Evolutionary conservation across 139 green algal species (phyloP).

Genomic region (Limnomonas spitsbergensis): DNA sequence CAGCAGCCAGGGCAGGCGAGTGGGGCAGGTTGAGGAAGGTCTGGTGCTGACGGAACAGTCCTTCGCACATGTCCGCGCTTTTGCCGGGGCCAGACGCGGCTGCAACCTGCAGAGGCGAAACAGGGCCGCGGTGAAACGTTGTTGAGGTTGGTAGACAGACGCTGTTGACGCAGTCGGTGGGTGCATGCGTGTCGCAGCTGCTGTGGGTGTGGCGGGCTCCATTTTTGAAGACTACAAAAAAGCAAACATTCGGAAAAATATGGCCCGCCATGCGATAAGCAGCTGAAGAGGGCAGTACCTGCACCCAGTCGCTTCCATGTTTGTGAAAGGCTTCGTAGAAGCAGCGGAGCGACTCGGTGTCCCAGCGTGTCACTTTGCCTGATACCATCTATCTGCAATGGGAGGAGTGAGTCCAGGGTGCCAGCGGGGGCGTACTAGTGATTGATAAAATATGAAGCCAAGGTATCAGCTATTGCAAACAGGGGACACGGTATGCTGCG

Average conservation of each 20-base stretch:
- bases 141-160: not conserved
- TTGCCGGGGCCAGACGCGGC: not conserved
- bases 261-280: not conserved
- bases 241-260: not conserved
- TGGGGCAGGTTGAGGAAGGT: conserved; percentile 21
- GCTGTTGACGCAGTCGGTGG: too few relatives aligned
- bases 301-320: not conserved
- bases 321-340: conserved; percentile 9
- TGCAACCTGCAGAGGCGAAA: not conserved
- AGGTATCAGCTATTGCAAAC: too few relatives aligned
- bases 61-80: conserved; percentile 15
- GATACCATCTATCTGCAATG: conserved; percentile 12
- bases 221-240: not conserved
- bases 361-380: not conserved
- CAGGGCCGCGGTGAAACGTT: not conserved
- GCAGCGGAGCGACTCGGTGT: not conserved
- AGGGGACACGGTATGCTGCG: too few relatives aligned
- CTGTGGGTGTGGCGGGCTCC: not conserved
- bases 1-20: conserved; percentile 12
- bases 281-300: not conserved
- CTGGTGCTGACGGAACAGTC: conserved; percentile 22
- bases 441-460: too few relatives aligned
- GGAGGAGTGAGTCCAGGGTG: too few relatives aligned
- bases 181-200: not conserved
- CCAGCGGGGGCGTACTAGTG: too few relatives aligned